Evolutionary conservation across 805 yeast genomes (phyloP).

Genomic region (Myxozyma geophila): DNA sequence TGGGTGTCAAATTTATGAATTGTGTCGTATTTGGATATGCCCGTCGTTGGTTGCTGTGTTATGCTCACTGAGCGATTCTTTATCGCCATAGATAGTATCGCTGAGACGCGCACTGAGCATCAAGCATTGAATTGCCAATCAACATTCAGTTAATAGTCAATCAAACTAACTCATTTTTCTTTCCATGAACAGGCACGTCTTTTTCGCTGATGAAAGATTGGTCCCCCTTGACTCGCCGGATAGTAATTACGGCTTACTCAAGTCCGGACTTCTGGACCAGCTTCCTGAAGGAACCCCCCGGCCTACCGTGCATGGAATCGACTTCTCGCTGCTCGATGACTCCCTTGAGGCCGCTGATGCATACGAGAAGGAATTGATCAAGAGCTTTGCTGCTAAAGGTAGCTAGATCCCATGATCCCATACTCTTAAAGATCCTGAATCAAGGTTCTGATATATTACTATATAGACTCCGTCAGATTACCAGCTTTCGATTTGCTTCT

Average conservation of each 20-base stretch:
- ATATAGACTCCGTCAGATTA: constrained; percentile 80
- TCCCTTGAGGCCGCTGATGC: constrained; percentile 89
- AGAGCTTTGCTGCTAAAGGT: constrained; percentile 85
- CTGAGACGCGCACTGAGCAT: not conserved
- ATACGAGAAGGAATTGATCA: constrained; percentile 83
- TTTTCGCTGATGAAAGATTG: constrained; percentile 93
- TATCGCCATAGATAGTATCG: not conserved
- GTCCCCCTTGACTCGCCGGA: constrained; percentile 84
- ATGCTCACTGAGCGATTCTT: not conserved
- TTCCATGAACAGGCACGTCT: constrained; percentile 59
- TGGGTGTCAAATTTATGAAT: constrained; percentile 23
- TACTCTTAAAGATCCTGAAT: too few species aligned
- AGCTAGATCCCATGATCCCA: not conserved
- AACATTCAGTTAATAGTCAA: not conserved
- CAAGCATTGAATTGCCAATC: not conserved
- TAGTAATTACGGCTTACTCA: constrained; percentile 89
- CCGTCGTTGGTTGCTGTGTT: not conserved
- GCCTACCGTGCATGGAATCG: constrained; percentile 84
- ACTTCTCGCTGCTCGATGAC: constrained; percentile 71
- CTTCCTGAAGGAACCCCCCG: constrained; percentile 55
- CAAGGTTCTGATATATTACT: not conserved
- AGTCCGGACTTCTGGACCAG: constrained; percentile 75
- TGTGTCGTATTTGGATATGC: not conserved
- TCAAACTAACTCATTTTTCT: not conserved
- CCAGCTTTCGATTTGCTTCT: constrained; percentile 92